Percentiles rank a stretch among this genome's conserved stretches.
Conservation (phyloP, 2,329 filamentous ascomycete species). For the Fusarium haematococcum region DNA sequence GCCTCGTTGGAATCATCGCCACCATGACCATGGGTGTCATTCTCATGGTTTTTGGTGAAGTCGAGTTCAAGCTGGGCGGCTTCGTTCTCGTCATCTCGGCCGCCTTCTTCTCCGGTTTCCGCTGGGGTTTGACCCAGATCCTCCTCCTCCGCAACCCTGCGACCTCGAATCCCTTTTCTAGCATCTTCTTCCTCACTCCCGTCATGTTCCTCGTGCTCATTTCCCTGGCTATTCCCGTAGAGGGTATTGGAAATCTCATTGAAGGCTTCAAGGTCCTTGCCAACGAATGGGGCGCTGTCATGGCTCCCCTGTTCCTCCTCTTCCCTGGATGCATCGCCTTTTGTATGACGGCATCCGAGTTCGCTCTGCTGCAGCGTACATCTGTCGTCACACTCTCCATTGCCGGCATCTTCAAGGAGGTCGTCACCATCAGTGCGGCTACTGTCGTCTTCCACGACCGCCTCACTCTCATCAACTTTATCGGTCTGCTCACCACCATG, state of each 20-base stretch:
- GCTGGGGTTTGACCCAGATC: constrained; percentile 98
- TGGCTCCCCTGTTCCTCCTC: constrained; percentile 79
- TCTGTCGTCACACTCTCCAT: constrained; percentile 96
- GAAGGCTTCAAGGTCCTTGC: constrained; percentile 74
- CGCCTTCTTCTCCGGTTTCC: constrained; percentile 94
- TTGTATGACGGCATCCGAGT: constrained; percentile 96
- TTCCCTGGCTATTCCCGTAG: constrained; percentile 84
- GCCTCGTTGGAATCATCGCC: constrained; percentile 86
- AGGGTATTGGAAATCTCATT: constrained; percentile 78
- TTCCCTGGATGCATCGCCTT: constrained; percentile 95
- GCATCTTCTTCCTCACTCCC: constrained; percentile 96
- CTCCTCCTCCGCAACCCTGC: constrained; percentile 92
- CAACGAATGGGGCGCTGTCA: constrained; percentile 73
- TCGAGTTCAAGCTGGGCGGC: constrained; percentile 86
- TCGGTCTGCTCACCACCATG: constrained; percentile 89
- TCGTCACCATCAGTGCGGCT: constrained; percentile 92
- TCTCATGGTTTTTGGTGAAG: constrained; percentile 98
- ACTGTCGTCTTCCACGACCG: constrained; percentile 89
- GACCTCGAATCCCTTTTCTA: constrained; percentile 95
- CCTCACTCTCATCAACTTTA: constrained; percentile 87
- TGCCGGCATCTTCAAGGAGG: constrained; percentile 98
- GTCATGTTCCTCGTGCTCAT: constrained; percentile 93
- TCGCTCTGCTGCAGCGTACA: constrained; percentile 92
- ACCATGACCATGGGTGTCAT: constrained; percentile 94
- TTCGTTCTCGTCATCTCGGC: constrained; percentile 94